A percentile compares a stretch with the other conserved stretches of the same genome.
Conservation (phyloP, 1,139 yeast species). For the Geotrichum phurueaensis region DNA sequence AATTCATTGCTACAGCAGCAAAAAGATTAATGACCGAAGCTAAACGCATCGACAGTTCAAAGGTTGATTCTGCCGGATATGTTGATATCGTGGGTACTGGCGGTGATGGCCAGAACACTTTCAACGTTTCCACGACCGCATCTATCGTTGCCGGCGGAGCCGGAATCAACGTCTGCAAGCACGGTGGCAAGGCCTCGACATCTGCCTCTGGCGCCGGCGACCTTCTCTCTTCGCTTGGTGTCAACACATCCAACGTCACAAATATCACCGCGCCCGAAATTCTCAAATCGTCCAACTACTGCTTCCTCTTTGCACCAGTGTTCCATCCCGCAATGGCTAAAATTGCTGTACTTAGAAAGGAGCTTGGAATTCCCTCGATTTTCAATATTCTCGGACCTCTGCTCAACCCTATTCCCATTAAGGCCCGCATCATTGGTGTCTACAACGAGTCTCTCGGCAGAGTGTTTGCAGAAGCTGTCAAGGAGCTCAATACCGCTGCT, state of each 20-base stretch:
- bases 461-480: slow-evolving; percentile 77
- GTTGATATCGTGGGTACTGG: slow-evolving; percentile 97
- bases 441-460: slow-evolving; percentile 72
- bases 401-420: slow-evolving; percentile 81
- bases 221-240: slow-evolving; percentile 66
- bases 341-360: slow-evolving; percentile 70
- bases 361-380: slow-evolving; percentile 82
- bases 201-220: slow-evolving; percentile 94
- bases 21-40: slow-evolving; percentile 52
- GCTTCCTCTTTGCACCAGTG: slow-evolving; percentile 86
- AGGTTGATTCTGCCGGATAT: slow-evolving; percentile 49
- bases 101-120: slow-evolving; percentile 95
- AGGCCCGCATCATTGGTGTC: slow-evolving; percentile 83
- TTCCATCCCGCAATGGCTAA: slow-evolving; percentile 91
- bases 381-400: slow-evolving; percentile 92
- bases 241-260: slow-evolving; percentile 65
- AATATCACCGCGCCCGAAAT: slow-evolving; percentile 59
- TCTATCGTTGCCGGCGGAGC: slow-evolving; percentile 94
- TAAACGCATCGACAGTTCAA: slow-evolving; percentile 27
- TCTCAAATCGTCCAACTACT: slow-evolving; percentile 50
- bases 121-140: slow-evolving; percentile 90
- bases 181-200: slow-evolving; percentile 95
- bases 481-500: slow-evolving; percentile 43
- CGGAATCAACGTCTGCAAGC: slow-evolving; percentile 76
- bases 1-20: slow-evolving; percentile 81